A percentile compares a stretch with the other conserved stretches of the same genome.
These are phyloP conservation scores for Eucalyptus erythrocorys DNA, from an alignment of 345 rosid species.

Conservation along the genomic window DNA sequence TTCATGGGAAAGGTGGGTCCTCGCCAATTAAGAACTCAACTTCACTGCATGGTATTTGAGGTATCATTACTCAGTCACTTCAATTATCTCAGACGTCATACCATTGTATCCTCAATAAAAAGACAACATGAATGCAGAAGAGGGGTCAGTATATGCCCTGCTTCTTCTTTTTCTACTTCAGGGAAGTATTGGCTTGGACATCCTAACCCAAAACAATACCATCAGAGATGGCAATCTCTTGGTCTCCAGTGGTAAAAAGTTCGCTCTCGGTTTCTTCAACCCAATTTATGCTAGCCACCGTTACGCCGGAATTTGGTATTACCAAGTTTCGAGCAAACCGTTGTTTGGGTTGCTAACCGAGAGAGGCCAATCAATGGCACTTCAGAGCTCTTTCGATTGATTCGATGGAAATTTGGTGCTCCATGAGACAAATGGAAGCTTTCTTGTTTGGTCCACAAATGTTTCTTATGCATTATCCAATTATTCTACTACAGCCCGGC, in stretches of 20 bases:
- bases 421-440: background rate
- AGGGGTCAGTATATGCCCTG: background rate
- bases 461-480: background rate
- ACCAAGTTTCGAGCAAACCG: background rate
- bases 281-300: background rate
- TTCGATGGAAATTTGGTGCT: conserved; percentile 3
- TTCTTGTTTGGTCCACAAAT: conserved; percentile 4
- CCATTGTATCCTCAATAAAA: background rate
- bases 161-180: background rate
- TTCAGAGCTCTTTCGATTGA: background rate
- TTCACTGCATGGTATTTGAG: background rate
- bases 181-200: background rate
- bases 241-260: background rate
- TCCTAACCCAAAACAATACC: background rate
- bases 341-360: conserved; percentile 18
- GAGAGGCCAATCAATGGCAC: background rate
- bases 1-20: background rate
- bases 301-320: conserved; percentile 13
- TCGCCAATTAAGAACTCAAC: background rate
- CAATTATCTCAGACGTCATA: background rate
- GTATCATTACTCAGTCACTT: too few species aligned
- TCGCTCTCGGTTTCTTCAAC: conserved; percentile 18
- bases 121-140: background rate
- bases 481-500: background rate
- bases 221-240: background rate